phyloP scores from a whole-genome alignment of 164 flowering plant genomes.

The grape (Vitis vinifera) region ASM3070453v1 NC_081816.1:13952501-13953000 shows the following conservation, averaged over 20 bases:
- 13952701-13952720: background rate
- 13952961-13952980: background rate
- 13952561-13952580: background rate
- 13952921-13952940: background rate
- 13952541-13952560: too few relatives aligned
- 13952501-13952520: too few relatives aligned
- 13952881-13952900: background rate
- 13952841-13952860: background rate
- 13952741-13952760: background rate
- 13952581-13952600: background rate
- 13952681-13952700: background rate
- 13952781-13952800: background rate
- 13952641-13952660: background rate
- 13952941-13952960: background rate
- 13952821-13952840: background rate
- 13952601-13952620: background rate
- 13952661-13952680: background rate
- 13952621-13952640: conserved; percentile 1
- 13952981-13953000: background rate
- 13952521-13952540: too few relatives aligned
- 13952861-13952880: background rate
- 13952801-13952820: background rate
- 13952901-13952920: background rate
- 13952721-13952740: background rate
- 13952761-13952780: background rate